phyloP scores from a whole-genome alignment of 495 filamentous ascomycete species.

The Penicillium nucicola region DNA sequence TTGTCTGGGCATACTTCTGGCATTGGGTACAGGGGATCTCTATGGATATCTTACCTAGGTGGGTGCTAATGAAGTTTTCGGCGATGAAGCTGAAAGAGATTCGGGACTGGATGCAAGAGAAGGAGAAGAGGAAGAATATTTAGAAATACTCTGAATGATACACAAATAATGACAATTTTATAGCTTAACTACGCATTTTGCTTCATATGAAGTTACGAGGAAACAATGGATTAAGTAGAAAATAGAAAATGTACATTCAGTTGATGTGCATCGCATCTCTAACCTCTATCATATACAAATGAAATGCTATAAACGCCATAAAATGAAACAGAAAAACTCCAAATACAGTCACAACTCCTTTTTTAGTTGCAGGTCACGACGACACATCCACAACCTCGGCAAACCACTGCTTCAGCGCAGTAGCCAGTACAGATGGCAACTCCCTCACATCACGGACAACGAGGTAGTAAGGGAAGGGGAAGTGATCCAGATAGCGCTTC shows the following conservation, averaged over 20 bases:
- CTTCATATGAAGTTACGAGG: too few relatives aligned
- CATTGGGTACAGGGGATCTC: slow-evolving; percentile 23
- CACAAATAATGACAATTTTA: too few relatives aligned
- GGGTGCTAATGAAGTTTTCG: slow-evolving; percentile 15
- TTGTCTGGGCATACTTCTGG: slow-evolving; percentile 28
- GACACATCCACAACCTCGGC: slow-evolving; percentile 75
- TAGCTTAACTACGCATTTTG: too few relatives aligned
- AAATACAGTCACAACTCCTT: slow-evolving; percentile 8
- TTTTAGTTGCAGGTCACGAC: slow-evolving; percentile 26
- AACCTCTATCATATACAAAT: slow-evolving; percentile 21
- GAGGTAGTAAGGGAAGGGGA: slow-evolving; percentile 94
- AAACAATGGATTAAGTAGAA: neutral
- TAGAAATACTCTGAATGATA: too few relatives aligned
- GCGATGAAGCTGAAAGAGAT: slow-evolving; percentile 10
- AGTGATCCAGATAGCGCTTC: slow-evolving; percentile 86
- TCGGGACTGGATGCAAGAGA: slow-evolving; percentile 2
- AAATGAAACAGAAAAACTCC: slow-evolving; percentile 16
- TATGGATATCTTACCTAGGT: slow-evolving; percentile 20
- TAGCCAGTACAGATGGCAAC: slow-evolving; percentile 82
- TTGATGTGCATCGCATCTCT: neutral
- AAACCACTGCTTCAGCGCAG: slow-evolving; percentile 93
- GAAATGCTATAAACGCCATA: slow-evolving; percentile 1
- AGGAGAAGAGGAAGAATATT: slow-evolving; percentile 13
- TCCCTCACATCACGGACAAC: slow-evolving; percentile 90
- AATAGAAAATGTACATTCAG: neutral